Evolutionary conservation across 257 asterid species (phyloP).

Genomic region (Orobanche coerulescens): DNA sequence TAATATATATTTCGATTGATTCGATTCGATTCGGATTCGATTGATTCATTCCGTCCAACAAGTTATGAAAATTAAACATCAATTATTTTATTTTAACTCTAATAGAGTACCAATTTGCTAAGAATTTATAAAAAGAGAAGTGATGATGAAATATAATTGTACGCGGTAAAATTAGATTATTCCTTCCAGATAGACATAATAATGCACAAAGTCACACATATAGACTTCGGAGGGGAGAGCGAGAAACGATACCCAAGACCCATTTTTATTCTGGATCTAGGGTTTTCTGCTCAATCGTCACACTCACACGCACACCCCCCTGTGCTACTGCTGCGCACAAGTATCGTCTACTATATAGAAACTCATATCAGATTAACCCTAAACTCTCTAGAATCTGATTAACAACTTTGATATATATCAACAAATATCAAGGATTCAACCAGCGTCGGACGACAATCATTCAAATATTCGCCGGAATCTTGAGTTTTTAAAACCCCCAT

Average conservation of each 20-base stretch:
- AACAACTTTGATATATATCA: slow-evolving; percentile 22
- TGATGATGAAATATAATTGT: too few species aligned
- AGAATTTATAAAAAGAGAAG: too few species aligned
- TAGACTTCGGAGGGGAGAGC: not conserved
- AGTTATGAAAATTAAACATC: too few species aligned
- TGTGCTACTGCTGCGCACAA: too few species aligned
- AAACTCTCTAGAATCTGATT: slow-evolving; percentile 26
- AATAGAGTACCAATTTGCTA: too few species aligned
- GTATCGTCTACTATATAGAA: slow-evolving; percentile 19
- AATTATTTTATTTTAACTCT: too few species aligned
- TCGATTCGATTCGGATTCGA: too few species aligned
- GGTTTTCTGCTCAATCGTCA: slow-evolving; percentile 43
- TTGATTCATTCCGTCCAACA: too few species aligned
- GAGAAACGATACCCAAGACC: slow-evolving; percentile 21
- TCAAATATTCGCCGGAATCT: slow-evolving; percentile 25
- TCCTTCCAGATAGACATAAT: not conserved
- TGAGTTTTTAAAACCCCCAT: slow-evolving; percentile 33
- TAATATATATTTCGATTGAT: too few species aligned
- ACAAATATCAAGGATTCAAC: slow-evolving; percentile 24
- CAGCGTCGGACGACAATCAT: slow-evolving; percentile 23
- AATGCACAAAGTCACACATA: not conserved
- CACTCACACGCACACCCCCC: slow-evolving; percentile 5
- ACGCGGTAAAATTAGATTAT: not conserved
- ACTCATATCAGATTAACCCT: slow-evolving; percentile 24
- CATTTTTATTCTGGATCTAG: slow-evolving; percentile 44